Percentiles rank a stretch among this genome's conserved stretches.
Conservation (phyloP, 139 green algal genomes). For the Mychonastes homosphaera region DNA sequence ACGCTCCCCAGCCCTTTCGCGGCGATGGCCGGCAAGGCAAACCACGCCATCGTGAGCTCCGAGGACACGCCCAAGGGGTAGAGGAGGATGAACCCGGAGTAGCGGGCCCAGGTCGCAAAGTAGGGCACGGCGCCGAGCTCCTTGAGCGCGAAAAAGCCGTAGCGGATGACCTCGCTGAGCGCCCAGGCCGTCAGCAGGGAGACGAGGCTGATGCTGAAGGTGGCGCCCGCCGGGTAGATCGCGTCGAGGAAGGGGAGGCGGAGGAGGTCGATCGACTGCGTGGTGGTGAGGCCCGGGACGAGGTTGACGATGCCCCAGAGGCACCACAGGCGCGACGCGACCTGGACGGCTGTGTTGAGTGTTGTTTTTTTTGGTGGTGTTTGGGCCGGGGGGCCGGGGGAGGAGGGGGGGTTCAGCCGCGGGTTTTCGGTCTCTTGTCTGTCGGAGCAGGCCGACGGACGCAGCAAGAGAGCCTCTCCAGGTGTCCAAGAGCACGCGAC, state of each 20-base stretch:
- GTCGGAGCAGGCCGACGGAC: neutral
- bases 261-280: constrained; percentile 4
- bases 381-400: too few species aligned
- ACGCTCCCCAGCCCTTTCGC: constrained; percentile 31
- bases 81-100: constrained; percentile 80
- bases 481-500: neutral
- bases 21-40: constrained; percentile 54
- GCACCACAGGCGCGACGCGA: constrained; percentile 70
- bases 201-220: constrained; percentile 41
- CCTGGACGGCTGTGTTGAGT: constrained; percentile 58
- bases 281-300: constrained; percentile 29
- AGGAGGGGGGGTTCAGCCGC: neutral
- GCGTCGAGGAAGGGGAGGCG: neutral
- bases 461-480: neutral
- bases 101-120: constrained; percentile 69
- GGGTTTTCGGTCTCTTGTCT: too few species aligned
- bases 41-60: constrained; percentile 71
- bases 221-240: neutral
- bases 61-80: constrained; percentile 81
- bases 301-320: constrained; percentile 73
- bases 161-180: constrained; percentile 82
- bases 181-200: constrained; percentile 75
- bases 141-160: constrained; percentile 85
- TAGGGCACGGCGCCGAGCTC: constrained; percentile 50
- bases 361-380: neutral